Evolutionary conservation across 768 basidiomycete species (phyloP).

Genomic region (Pulveroboletus frians): DNA sequence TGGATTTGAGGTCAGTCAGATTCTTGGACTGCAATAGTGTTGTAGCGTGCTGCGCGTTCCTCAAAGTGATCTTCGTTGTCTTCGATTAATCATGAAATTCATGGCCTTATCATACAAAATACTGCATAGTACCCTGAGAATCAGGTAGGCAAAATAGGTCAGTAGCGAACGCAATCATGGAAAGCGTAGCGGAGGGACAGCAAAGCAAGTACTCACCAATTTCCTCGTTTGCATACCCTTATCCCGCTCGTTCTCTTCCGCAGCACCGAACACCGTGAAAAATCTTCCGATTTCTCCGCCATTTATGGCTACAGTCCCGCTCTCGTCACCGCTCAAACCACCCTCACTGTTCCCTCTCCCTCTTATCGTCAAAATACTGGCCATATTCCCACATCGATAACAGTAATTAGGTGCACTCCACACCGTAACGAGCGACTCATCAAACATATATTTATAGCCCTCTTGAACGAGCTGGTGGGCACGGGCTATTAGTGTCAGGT

Average conservation of each 20-base stretch:
- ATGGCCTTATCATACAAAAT: slow-evolving; percentile 32
- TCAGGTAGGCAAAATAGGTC: not conserved
- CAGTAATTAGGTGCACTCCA: slow-evolving; percentile 93
- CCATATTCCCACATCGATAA: slow-evolving; percentile 83
- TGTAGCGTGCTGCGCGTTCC: no score
- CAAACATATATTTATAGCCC: slow-evolving; percentile 96
- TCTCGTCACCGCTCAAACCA: slow-evolving; percentile 7
- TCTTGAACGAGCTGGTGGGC: slow-evolving; percentile 97
- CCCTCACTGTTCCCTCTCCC: slow-evolving; percentile 44
- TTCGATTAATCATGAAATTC: slow-evolving; percentile 2
- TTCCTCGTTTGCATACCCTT: slow-evolving; percentile 69
- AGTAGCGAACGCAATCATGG: not conserved
- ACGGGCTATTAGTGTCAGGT: slow-evolving; percentile 81
- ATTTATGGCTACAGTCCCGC: not conserved
- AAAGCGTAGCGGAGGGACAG: not conserved
- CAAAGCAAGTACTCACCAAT: slow-evolving; percentile 47
- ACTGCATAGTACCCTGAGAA: slow-evolving; percentile 34
- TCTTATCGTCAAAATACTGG: slow-evolving; percentile 81
- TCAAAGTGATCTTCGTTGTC: not conserved
- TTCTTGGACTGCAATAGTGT: not conserved
- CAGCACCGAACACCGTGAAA: slow-evolving; percentile 85
- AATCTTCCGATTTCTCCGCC: slow-evolving; percentile 35
- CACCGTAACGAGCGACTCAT: slow-evolving; percentile 84
- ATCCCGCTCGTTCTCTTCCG: slow-evolving; percentile 85
- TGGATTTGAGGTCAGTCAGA: not conserved